phyloP scores from a whole-genome alignment of 2,329 filamentous ascomycete genomes.

The Fusarium lyarnte region DNA sequence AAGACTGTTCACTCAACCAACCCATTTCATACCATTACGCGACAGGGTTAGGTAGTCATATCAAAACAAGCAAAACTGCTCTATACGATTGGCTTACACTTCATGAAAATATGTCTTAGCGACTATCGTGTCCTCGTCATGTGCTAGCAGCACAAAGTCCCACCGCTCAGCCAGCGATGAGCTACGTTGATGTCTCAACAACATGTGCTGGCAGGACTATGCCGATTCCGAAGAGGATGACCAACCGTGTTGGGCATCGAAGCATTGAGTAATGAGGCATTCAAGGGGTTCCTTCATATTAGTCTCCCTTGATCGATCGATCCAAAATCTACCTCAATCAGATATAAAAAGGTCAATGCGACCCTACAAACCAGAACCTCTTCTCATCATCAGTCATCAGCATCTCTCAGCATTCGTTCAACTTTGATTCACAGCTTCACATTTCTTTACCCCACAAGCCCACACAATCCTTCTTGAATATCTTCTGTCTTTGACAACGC shows the following conservation, averaged over 20 bases:
- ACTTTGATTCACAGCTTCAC: not conserved
- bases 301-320: not conserved
- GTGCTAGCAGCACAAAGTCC: no score
- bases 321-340: rapidly evolving
- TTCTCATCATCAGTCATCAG: not conserved
- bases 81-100: not conserved
- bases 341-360: not conserved
- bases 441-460: not conserved
- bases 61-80: not conserved
- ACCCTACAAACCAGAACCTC: not conserved
- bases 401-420: not conserved
- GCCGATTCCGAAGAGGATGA: not conserved
- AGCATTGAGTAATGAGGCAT: no score
- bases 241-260: not conserved
- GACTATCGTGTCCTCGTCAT: no score
- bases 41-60: not conserved
- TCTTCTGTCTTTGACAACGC: not conserved
- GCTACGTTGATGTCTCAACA: not conserved
- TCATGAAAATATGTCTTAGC: not conserved
- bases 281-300: not conserved
- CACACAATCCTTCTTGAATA: not conserved
- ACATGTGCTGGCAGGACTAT: not conserved
- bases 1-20: not conserved
- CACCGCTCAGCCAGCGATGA: no score
- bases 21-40: not conserved